A percentile compares a stretch with the other conserved stretches of the same genome.
These are phyloP conservation scores for Secale cereale DNA, from an alignment of 176 grass and related monocot species.

Conservation along the genomic window DNA sequence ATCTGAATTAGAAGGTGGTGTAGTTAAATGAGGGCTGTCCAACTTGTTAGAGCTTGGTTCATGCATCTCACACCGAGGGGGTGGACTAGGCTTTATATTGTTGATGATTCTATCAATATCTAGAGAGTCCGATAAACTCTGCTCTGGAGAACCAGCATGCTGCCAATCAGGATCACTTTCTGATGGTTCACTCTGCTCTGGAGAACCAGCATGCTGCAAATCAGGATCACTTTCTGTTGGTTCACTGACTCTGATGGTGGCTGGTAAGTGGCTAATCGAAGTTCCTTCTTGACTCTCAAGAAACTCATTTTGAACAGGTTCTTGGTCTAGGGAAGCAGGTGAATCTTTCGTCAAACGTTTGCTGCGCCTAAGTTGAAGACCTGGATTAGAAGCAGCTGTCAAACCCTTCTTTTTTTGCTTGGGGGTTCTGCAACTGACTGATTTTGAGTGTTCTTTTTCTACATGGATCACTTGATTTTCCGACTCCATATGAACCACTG, in stretches of 20 bases:
- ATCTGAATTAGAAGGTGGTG: neutral
- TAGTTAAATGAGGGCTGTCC: neutral
- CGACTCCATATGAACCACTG: neutral
- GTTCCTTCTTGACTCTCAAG: neutral
- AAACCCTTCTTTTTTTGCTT: conserved; percentile 21
- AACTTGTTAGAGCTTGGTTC: conserved; percentile 10
- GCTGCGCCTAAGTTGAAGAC: conserved; percentile 43
- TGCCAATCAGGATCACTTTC: conserved; percentile 25
- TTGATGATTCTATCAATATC: conserved; percentile 18
- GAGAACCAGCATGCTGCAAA: neutral
- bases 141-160: conserved; percentile 1
- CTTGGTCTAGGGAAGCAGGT: conserved; percentile 7
- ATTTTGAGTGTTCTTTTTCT: neutral
- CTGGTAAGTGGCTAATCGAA: conserved; percentile 2
- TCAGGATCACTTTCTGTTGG: conserved; percentile 26
- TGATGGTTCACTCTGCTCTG: conserved; percentile 2
- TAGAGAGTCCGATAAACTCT: conserved; percentile 4
- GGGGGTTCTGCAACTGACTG: neutral
- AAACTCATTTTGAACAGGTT: conserved; percentile 5
- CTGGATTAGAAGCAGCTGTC: conserved; percentile 12
- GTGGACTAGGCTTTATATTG: conserved; percentile 6
- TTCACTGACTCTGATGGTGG: neutral
- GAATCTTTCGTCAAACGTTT: conserved; percentile 33
- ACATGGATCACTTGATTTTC: conserved; percentile 10
- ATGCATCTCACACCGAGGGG: neutral